Evolutionary conservation across 2,329 filamentous ascomycete genomes (phyloP).

Genomic region (Aspergillus sp.): DNA sequence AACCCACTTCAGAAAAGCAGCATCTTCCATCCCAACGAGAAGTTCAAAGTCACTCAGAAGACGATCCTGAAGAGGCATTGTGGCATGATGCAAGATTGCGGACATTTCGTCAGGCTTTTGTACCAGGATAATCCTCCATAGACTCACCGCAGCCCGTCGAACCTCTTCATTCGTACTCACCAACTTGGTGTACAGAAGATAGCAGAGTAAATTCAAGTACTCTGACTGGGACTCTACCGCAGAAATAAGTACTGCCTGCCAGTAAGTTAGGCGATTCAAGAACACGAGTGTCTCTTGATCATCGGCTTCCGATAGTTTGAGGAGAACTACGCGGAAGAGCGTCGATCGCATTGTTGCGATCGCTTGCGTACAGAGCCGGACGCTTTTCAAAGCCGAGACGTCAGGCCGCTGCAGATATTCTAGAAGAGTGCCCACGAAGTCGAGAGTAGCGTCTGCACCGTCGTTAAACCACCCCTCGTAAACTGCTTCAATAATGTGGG

Average conservation of each 20-base stretch:
- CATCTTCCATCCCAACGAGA: constrained; percentile 79
- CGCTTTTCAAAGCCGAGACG: constrained; percentile 69
- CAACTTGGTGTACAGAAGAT: constrained; percentile 83
- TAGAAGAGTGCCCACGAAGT: constrained; percentile 75
- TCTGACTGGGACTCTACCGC: constrained; percentile 71
- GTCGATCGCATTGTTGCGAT: constrained; percentile 66
- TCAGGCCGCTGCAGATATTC: constrained; percentile 86
- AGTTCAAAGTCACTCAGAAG: constrained; percentile 72
- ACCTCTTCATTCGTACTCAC: constrained; percentile 61
- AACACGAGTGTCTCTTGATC: constrained; percentile 61
- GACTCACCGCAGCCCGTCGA: constrained; percentile 66
- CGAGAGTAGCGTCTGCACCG: constrained; percentile 71
- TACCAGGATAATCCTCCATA: constrained; percentile 87
- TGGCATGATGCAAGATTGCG: constrained; percentile 62
- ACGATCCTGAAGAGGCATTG: constrained; percentile 60
- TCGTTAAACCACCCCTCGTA: constrained; percentile 96
- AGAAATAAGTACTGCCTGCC: constrained; percentile 84
- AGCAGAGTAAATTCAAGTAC: constrained; percentile 78
- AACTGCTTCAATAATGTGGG: constrained; percentile 78
- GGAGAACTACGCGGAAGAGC: constrained; percentile 69
- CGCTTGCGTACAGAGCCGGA: constrained; percentile 82
- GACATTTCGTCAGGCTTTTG: constrained; percentile 82
- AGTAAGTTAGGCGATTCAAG: constrained; percentile 81
- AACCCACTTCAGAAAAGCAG: constrained; percentile 80
- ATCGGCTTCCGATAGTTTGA: constrained; percentile 77